A percentile compares a stretch with the other conserved stretches of the same genome.
Evolutionary conservation across 2,329 filamentous ascomycete species (phyloP).

Genomic region (Paramyrothecium sp.): DNA sequence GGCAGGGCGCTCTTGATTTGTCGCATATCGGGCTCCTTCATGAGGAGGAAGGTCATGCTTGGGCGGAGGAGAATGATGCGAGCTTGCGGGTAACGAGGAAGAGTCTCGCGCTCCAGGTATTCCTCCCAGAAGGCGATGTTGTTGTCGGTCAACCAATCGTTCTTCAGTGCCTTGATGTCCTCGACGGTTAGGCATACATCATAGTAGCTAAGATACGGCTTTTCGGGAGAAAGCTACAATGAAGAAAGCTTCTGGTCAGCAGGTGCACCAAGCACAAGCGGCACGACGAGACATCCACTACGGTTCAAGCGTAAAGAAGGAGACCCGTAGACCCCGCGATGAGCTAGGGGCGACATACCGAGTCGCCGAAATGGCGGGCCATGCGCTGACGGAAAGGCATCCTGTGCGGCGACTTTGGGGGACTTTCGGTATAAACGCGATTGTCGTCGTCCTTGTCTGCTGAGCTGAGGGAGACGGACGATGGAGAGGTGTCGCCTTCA

Average conservation of each 20-base stretch:
- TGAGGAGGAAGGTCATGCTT: conserved; percentile 88
- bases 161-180: conserved; percentile 82
- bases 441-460: conserved; percentile 14
- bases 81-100: conserved; percentile 75
- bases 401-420: not conserved
- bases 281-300: not conserved
- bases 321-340: conserved; percentile 7
- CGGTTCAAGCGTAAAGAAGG: conserved; percentile 7
- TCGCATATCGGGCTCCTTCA: conserved; percentile 64
- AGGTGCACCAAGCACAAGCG: conserved; percentile 8
- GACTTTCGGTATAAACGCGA: conserved; percentile 9
- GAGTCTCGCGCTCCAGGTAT: conserved; percentile 87
- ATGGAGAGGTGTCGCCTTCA: not conserved
- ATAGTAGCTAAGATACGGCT: conserved; percentile 39
- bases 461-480: conserved; percentile 4
- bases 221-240: conserved; percentile 46
- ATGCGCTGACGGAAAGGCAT: conserved; percentile 41
- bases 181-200: conserved; percentile 68
- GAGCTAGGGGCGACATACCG: conserved; percentile 31
- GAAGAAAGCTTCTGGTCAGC: not conserved
- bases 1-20: conserved; percentile 69
- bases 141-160: conserved; percentile 97
- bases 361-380: conserved; percentile 47
- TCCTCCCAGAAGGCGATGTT: conserved; percentile 99
- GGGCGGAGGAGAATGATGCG: conserved; percentile 89